Base-by-base conservation (phyloP, 495 filamentous ascomycete genomes). In the Penicillium nucicola region DNA sequence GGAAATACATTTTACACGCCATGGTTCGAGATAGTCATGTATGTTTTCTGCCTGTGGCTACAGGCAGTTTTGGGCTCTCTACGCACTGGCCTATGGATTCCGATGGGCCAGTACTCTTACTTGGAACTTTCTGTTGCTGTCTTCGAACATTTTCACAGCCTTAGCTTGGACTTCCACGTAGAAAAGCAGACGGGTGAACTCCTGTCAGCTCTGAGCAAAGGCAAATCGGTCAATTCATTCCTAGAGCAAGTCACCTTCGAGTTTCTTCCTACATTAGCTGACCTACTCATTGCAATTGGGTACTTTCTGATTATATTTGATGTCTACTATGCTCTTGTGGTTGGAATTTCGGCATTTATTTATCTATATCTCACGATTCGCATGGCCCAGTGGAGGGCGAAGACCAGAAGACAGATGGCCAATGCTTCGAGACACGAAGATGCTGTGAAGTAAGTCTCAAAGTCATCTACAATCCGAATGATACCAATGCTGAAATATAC, bases 161-260 rank as follows among this genome's bases (percentile, higher is more conserved):
- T 95, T 11, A 89, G 86, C 61, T 71, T 93, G 52, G 90, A 95
- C 57, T 95, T 92, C 56, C 90, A 95, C 66, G 78, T 92, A 5
- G 83, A 84, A 48, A 95, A 95, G 66, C 84, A 85, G n/a, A n/a
- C n/a, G n/a, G n/a, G n/a, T n/a, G n/a, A n/a, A n/a, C n/a, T n/a
- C n/a, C n/a, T n/a, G n/a, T n/a, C n/a, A n/a, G n/a, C n/a, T n/a
- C n/a, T n/a, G n/a, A n/a, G n/a, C n/a, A n/a, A n/a, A n/a, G n/a
- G n/a, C n/a, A n/a, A n/a, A n/a, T n/a, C n/a, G n/a, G n/a, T n/a
- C n/a, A n/a, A n/a, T n/a, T n/a, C n/a, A n/a, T n/a, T n/a, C n/a
- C n/a, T n/a, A n/a, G n/a, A n/a, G n/a, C n/a, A n/a, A n/a, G n/a
- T n/a, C n/a, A n/a, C n/a, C n/a, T n/a, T n/a, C n/a, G n/a, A n/a